These are phyloP conservation scores for Zymoseptoria tritici DNA, from an alignment of 2,329 filamentous ascomycete genomes.

Conservation along the genomic window DNA sequence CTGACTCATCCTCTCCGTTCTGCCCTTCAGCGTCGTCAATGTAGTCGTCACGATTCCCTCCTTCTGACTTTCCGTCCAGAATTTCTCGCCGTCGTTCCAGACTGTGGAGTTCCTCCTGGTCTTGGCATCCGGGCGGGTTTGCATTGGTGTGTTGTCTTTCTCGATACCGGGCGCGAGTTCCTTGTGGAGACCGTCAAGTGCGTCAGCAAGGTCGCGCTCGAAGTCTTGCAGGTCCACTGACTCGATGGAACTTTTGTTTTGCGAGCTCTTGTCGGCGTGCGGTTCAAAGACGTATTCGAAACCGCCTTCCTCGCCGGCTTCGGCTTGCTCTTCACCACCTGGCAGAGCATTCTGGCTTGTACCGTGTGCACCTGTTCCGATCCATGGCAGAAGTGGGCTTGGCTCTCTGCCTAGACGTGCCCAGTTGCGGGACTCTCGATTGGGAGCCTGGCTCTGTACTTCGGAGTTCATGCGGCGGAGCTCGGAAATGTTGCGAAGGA, in stretches of 20 bases:
- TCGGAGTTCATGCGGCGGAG: slow-evolving; percentile 40
- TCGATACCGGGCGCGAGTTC: slow-evolving; percentile 5
- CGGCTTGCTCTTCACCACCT: background rate
- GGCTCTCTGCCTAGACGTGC: slow-evolving; percentile 36
- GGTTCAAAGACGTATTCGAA: slow-evolving; percentile 24
- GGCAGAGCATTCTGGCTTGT: background rate
- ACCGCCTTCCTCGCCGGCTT: slow-evolving; percentile 8
- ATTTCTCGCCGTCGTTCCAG: slow-evolving; percentile 30
- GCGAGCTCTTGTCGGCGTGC: background rate
- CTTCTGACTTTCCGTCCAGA: slow-evolving; percentile 16
- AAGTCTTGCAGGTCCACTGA: slow-evolving; percentile 11
- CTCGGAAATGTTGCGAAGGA: slow-evolving; percentile 34
- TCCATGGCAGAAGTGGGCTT: slow-evolving; percentile 27
- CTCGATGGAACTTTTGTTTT: background rate
- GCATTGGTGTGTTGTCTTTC: background rate
- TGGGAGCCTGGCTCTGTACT: slow-evolving; percentile 14
- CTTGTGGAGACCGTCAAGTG: slow-evolving; percentile 20
- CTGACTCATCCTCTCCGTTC: slow-evolving; percentile 1
- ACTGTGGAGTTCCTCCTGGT: slow-evolving; percentile 39
- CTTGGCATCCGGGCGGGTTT: background rate
- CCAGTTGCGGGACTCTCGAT: slow-evolving; percentile 32
- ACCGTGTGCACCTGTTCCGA: slow-evolving; percentile 6
- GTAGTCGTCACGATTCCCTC: background rate
- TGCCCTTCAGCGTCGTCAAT: slow-evolving; percentile 1
- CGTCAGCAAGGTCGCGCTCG: slow-evolving; percentile 20